Percentiles rank a stretch among this genome's conserved stretches.
phyloP scores from a whole-genome alignment of 345 rosid genomes.

The Eutrema japonicum region DNA sequence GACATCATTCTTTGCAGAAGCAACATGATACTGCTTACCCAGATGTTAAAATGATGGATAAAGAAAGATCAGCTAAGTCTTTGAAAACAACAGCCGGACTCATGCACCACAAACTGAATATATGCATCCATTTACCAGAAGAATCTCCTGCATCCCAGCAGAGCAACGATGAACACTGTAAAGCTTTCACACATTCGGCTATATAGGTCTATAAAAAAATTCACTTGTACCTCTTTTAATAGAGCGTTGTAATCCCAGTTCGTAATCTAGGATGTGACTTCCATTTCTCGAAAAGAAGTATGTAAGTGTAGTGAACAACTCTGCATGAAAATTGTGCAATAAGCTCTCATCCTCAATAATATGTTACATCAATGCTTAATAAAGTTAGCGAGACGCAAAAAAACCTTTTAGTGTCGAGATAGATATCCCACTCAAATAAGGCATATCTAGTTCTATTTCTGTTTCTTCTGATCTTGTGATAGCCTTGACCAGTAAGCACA shows the following conservation, averaged over 20 bases:
- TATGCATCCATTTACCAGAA: constrained; percentile 56
- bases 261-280: constrained; percentile 68
- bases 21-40: constrained; percentile 61
- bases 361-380: constrained; percentile 14
- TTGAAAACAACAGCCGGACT: constrained; percentile 88
- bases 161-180: constrained; percentile 17
- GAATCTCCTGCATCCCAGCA: constrained; percentile 55
- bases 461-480: constrained; percentile 64
- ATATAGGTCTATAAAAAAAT: constrained; percentile 24
- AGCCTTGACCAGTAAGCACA: constrained; percentile 56
- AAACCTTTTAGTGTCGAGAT: constrained; percentile 78
- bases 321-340: constrained; percentile 50
- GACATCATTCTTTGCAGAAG: not conserved
- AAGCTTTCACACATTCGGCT: constrained; percentile 6
- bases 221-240: constrained; percentile 65
- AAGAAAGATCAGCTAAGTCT: constrained; percentile 79
- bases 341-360: constrained; percentile 22
- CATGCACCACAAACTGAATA: constrained; percentile 90
- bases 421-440: constrained; percentile 83
- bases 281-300: constrained; percentile 89
- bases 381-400: constrained; percentile 23
- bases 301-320: constrained; percentile 76
- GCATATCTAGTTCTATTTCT: constrained; percentile 65
- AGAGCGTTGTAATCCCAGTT: constrained; percentile 67
- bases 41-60: constrained; percentile 85